phyloP scores from a whole-genome alignment of 306 rosid genomes.

The Myrica gale region DNA sequence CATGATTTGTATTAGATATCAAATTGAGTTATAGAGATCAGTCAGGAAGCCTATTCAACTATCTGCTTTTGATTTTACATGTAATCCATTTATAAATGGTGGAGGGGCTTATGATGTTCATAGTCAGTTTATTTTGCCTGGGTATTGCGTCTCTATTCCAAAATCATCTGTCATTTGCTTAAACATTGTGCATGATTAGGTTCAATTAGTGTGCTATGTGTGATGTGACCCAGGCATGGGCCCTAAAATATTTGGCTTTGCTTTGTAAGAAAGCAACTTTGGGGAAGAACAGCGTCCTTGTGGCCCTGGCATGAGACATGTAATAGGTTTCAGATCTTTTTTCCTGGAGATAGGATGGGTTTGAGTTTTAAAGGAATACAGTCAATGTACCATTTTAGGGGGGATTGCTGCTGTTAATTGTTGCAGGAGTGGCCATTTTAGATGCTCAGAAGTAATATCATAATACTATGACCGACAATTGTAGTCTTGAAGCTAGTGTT shows the following conservation, averaged over 20 bases:
- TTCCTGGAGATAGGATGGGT: too few relatives aligned
- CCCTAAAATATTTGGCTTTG: not conserved
- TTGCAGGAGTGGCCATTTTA: not conserved
- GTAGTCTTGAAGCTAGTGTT: not conserved
- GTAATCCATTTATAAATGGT: conserved; percentile 2
- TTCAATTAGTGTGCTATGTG: conserved; percentile 1
- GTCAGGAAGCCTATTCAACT: not conserved
- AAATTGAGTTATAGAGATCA: not conserved
- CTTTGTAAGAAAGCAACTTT: not conserved
- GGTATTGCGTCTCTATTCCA: not conserved
- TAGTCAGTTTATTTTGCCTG: not conserved
- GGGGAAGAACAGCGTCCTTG: not conserved
- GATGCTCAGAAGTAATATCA: not conserved
- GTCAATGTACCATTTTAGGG: too few relatives aligned
- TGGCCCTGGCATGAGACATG: not conserved
- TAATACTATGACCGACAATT: not conserved
- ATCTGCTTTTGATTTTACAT: not conserved
- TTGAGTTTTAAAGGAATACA: too few relatives aligned
- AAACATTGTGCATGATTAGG: not conserved
- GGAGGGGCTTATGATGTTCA: not conserved
- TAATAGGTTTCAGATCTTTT: not conserved
- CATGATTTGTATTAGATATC: not conserved
- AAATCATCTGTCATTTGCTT: not conserved
- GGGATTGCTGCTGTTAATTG: not conserved
- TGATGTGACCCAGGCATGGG: not conserved